Evolutionary conservation across 352 stramenopile genomes (phyloP).

Genomic region (Pythium rishiriense): DNA sequence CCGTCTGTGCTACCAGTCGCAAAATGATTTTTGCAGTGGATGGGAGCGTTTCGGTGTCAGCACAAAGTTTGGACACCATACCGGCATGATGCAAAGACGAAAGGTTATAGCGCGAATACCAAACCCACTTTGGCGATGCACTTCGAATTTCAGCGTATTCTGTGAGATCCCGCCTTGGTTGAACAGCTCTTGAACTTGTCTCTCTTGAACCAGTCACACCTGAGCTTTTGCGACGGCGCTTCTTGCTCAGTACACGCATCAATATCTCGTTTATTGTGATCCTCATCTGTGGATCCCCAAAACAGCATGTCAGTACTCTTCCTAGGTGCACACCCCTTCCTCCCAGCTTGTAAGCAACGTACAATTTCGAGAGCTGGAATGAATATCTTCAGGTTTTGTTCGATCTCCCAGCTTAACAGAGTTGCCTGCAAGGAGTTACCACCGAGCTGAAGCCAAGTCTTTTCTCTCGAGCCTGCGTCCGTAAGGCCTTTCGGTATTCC

Average conservation of each 20-base stretch:
- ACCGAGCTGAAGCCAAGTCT: slow-evolving; percentile 46
- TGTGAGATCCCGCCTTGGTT: too few relatives aligned
- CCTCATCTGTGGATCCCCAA: too few relatives aligned
- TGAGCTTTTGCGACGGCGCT: not conserved
- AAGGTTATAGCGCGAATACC: slow-evolving; percentile 18
- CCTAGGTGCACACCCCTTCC: too few relatives aligned
- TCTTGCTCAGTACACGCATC: not conserved
- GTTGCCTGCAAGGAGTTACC: slow-evolving; percentile 57
- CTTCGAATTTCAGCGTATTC: not conserved
- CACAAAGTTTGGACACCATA: not conserved
- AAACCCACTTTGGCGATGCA: not conserved
- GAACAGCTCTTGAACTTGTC: not conserved
- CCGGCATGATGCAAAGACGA: not conserved
- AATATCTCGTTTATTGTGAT: slow-evolving; percentile 8
- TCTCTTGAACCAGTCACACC: too few relatives aligned
- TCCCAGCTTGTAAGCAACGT: slow-evolving; percentile 1
- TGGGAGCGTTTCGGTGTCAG: not conserved
- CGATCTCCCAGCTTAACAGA: slow-evolving; percentile 46
- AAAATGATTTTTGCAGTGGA: slow-evolving; percentile 15
- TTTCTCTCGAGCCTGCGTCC: not conserved
- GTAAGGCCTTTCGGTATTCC: not conserved
- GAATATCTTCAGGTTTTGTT: slow-evolving; percentile 20
- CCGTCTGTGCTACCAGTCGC: slow-evolving; percentile 25
- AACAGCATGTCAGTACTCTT: too few relatives aligned
- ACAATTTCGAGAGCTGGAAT: slow-evolving; percentile 30